Percentiles rank a stretch among this genome's conserved stretches.
phyloP scores from a whole-genome alignment of 768 basidiomycete genomes.

The Mycena crocata region DNA sequence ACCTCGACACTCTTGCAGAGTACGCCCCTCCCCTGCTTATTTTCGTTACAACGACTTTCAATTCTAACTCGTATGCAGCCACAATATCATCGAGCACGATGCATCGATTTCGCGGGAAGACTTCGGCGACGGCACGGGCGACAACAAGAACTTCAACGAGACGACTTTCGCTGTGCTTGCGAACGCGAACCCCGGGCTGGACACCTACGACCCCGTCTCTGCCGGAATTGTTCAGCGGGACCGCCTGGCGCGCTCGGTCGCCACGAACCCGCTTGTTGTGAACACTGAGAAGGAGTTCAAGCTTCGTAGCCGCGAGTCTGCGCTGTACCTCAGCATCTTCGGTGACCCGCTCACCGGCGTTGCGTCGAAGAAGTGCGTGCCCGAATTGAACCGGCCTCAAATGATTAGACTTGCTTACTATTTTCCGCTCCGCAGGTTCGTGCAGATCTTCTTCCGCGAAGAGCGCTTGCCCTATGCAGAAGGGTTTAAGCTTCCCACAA shows the following conservation, averaged over 20 bases:
- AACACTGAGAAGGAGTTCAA: background rate
- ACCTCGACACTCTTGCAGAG: background rate
- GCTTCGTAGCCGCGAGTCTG: slow-evolving; percentile 22
- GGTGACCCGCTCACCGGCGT: slow-evolving; percentile 19
- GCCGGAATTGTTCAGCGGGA: slow-evolving; percentile 24
- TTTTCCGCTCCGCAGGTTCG: slow-evolving; percentile 21
- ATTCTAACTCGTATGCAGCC: background rate
- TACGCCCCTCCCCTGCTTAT: background rate
- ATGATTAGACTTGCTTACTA: background rate
- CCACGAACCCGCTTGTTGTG: background rate
- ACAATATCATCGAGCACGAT: slow-evolving; percentile 29
- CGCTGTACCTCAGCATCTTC: slow-evolving; percentile 25
- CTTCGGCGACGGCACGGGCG: slow-evolving; percentile 4
- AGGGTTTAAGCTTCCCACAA: slow-evolving; percentile 24
- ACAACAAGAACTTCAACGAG: slow-evolving; percentile 31
- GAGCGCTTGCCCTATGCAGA: slow-evolving; percentile 32
- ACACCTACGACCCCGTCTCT: slow-evolving; percentile 23
- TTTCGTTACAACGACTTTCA: background rate
- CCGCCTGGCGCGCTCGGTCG: slow-evolving; percentile 6
- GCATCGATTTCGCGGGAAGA: slow-evolving; percentile 25
- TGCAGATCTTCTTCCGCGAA: slow-evolving; percentile 35
- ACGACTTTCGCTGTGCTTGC: slow-evolving; percentile 12
- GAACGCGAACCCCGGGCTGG: slow-evolving; percentile 27
- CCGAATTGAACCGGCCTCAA: background rate
- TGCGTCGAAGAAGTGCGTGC: slow-evolving; percentile 30